Base-by-base conservation (phyloP, 2,329 filamentous ascomycete genomes). In the Botrytis deweyae region DNA sequence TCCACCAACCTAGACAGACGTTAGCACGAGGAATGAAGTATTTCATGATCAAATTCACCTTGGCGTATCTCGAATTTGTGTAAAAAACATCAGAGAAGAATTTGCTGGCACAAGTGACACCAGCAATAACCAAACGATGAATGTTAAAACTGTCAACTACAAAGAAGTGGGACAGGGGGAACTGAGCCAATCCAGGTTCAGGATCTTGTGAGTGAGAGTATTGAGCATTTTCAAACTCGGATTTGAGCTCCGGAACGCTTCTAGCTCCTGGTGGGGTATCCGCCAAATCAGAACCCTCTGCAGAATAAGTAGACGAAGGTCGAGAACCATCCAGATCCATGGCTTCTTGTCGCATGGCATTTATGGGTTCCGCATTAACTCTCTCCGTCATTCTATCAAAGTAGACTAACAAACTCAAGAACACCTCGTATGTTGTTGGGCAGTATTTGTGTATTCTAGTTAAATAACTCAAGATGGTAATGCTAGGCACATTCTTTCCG, bases 81-180 rank as follows among this genome's bases (percentile, higher is more conserved):
- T 98, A 99, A 80, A 99, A 99, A 59, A 98, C 95, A 84, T 99
- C 89, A 8, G 95, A 98, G 84, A 99, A 99, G 87, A 98, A 99
- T 83, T 99, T 99, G 88, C 95, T 98, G 8, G 96, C 95, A 83
- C 96, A 98, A 4, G 96, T 99, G 63, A 99, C 96, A 52, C 95
- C 96, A 3, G 96, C 94, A 81, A 99, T 99, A 72, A 98, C 95
- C 72, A 99, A 86, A 72, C 96, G 91, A 82, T 99, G 96, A 76
- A 99, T 98, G 84, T 99, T 99, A 85, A 96, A 99, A 84, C 96
- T 98, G 84, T 99, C 96, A 18, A 98, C 96, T 59, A 98, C 95
- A 81, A 99, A 98, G 80, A 91, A 92, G 79, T 92, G 90, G 4
- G 89, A 89, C 62, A 91, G 84, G 14, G 80, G 79, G 49, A 79